Conservation (phyloP, 352 stramenopile genomes). For the Phytophthora pseudosyringae region DNA sequence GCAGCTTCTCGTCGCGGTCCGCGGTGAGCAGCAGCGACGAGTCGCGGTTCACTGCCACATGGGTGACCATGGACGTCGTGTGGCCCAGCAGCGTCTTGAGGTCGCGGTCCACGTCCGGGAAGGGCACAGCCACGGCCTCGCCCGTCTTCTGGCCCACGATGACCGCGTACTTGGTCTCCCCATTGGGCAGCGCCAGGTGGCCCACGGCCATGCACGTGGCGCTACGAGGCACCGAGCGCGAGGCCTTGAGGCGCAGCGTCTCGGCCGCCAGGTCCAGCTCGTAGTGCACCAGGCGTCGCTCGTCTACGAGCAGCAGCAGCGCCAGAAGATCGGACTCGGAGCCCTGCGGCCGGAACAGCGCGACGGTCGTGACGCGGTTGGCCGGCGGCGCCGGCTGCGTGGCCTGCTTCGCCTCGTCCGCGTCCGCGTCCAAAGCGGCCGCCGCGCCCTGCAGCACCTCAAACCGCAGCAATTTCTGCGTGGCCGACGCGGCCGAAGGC, state of each 20-base stretch:
- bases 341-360: constrained; percentile 41
- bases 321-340: constrained; percentile 27
- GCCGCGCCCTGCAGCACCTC: constrained; percentile 45
- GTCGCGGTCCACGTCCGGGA: constrained; percentile 70
- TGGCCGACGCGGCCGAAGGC: constrained; percentile 15
- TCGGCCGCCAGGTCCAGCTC: constrained; percentile 54
- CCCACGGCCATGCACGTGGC: constrained; percentile 69
- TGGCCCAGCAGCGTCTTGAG: constrained; percentile 81
- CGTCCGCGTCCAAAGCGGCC: constrained; percentile 21
- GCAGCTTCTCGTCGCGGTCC: constrained; percentile 87
- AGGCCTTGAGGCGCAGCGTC: constrained; percentile 48
- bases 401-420: constrained; percentile 32
- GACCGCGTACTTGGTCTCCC: constrained; percentile 60
- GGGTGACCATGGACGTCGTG: constrained; percentile 89
- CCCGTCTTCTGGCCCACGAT: constrained; percentile 85
- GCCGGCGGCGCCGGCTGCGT: constrained; percentile 25
- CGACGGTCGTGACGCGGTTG: constrained; percentile 55
- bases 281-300: constrained; percentile 80
- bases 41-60: constrained; percentile 64
- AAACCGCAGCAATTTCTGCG: constrained; percentile 44
- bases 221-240: constrained; percentile 65
- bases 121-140: constrained; percentile 78
- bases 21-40: constrained; percentile 71
- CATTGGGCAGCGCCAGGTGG: constrained; percentile 30
- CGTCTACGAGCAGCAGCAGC: constrained; percentile 70